Conservation (phyloP, 75 land plant species). For the Cupressus sempervirens region DNA sequence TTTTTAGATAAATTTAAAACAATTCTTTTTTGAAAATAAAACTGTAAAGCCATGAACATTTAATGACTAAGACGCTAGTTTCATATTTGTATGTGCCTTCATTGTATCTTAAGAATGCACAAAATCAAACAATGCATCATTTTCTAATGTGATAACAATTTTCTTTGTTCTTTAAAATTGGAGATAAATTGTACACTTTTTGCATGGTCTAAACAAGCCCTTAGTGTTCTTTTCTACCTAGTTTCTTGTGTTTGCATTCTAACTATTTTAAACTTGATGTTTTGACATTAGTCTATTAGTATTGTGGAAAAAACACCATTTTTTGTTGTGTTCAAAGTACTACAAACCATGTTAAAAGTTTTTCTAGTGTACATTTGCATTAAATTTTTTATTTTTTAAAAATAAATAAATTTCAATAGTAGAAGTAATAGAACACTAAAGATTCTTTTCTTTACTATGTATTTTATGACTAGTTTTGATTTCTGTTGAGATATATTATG, state of each 20-base stretch:
- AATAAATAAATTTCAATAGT: neutral
- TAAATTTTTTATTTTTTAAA: neutral
- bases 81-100: neutral
- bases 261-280: neutral
- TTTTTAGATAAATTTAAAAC: neutral
- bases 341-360: neutral
- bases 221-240: neutral
- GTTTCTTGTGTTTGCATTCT: no score
- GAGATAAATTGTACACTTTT: neutral
- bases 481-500: neutral
- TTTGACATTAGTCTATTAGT: neutral
- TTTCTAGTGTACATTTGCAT: neutral
- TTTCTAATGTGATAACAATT: neutral
- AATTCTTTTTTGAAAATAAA: neutral
- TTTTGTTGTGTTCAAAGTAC: neutral
- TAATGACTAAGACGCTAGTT: neutral
- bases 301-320: neutral
- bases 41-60: neutral
- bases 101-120: neutral
- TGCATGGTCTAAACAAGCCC: neutral
- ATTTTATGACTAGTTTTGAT: neutral
- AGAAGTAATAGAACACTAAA: neutral
- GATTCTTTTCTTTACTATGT: neutral
- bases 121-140: neutral
- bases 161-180: neutral